phyloP scores from a whole-genome alignment of 176 grass and related monocot species.

The Raddia distichophylla region DNA sequence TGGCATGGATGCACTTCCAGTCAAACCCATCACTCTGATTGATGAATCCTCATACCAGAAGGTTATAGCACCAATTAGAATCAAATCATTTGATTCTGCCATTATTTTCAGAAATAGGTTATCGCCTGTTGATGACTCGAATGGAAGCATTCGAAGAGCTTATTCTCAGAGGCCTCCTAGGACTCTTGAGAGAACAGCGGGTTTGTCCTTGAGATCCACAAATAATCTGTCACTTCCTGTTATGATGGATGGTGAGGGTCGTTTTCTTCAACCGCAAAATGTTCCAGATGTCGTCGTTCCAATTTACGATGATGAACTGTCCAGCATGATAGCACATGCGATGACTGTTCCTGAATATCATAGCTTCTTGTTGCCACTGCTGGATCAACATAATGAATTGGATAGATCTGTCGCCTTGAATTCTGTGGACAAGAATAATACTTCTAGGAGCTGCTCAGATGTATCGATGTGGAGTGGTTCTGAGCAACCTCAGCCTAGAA shows the following conservation, averaged over 20 bases:
- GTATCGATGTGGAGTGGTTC: constrained; percentile 26
- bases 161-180: constrained; percentile 81
- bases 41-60: constrained; percentile 58
- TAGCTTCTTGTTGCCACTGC: constrained; percentile 49
- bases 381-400: constrained; percentile 45
- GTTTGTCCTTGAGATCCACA: constrained; percentile 45
- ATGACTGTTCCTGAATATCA: constrained; percentile 75
- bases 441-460: constrained; percentile 38
- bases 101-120: constrained; percentile 46
- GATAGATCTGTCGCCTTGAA: constrained; percentile 21
- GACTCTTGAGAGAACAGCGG: constrained; percentile 52
- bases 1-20: constrained; percentile 48
- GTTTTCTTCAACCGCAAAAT: constrained; percentile 56
- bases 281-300: constrained; percentile 62
- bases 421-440: constrained; percentile 28
- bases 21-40: constrained; percentile 38
- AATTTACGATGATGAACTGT: constrained; percentile 88
- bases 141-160: constrained; percentile 69
- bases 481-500: constrained; percentile 50
- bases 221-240: constrained; percentile 52
- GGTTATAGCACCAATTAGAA: constrained; percentile 60
- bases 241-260: constrained; percentile 57
- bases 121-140: constrained; percentile 36
- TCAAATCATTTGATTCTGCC: constrained; percentile 85
- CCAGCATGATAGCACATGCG: constrained; percentile 93